Base-by-base conservation (phyloP, 1,139 yeast species). In the Pichia sp. region DNA sequence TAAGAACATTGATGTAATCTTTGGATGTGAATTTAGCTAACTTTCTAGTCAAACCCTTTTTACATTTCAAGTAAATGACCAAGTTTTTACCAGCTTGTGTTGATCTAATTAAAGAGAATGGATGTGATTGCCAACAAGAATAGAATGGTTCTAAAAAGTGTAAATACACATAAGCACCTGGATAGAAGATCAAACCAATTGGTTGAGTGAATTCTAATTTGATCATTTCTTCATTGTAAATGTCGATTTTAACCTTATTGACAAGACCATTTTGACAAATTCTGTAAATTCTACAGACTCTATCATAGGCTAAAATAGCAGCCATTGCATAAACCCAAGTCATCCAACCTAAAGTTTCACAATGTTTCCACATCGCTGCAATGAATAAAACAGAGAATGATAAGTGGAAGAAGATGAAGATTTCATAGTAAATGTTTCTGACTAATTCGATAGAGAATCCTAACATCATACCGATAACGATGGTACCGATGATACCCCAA, bases 401-500 rank as follows among this genome's bases (percentile, higher is more conserved):
- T 46, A 70, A 62, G 49, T 72, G 76, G 2, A 68, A 21, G 3
- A 68, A n/a, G 34, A 72, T 53, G 47, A 72, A 72, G 1, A 60
- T 17, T 42, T 72, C 76, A 61, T 81, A 81, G 46, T 68, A 63
- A 24, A 60, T 49, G 53, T 72, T 72, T 62, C 86, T 72, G 52
- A 80, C 62, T 6, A 67, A 48, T 40, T 67, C 61, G 48, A 73
- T 50, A 9, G 75, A 70, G 44, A 75, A 79, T 53, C 73, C 62
- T 17, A 71, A 53, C 67, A 79, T 65, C n/a, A 79, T 43, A 30
- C 67, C 63, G 38, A 68, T 60, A 3, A 72, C 56, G 21, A 67
- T 65, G 2, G 72, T 62, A 1, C 82, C 79, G 42, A 74, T 81
- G 44, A 71, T 69, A 38, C 86, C 87, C 75, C 76, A 73, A 47